Evolutionary conservation across 441 rosid species (phyloP).

Genomic region (Breynia disticha): DNA sequence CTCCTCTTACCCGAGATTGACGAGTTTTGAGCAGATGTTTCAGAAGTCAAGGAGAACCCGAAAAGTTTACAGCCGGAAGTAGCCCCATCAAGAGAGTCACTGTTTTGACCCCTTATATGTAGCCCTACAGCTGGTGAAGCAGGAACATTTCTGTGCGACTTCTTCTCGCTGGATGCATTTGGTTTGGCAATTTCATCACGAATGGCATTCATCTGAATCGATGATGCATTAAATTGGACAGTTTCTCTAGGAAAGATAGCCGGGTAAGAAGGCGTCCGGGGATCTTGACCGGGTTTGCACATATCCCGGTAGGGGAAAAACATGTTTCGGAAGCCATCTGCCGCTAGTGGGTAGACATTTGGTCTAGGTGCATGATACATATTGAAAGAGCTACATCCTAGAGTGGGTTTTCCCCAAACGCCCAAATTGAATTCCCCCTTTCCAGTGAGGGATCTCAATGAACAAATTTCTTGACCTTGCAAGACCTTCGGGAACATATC

Average conservation of each 20-base stretch:
- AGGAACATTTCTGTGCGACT: constrained; percentile 26
- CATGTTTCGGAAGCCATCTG: constrained; percentile 27
- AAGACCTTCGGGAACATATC: constrained; percentile 74
- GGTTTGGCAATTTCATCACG: constrained; percentile 33
- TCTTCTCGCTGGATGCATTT: constrained; percentile 30
- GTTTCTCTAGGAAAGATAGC: constrained; percentile 37
- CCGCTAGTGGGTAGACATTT: constrained; percentile 37
- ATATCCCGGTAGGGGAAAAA: constrained; percentile 36
- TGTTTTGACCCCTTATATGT: constrained; percentile 30
- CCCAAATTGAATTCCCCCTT: constrained; percentile 45
- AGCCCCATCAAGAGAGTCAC: constrained; percentile 25
- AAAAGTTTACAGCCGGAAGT: constrained; percentile 67
- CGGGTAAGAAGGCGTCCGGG: constrained; percentile 22
- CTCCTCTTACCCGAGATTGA: constrained; percentile 81
- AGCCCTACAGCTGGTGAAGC: constrained; percentile 28
- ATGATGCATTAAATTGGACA: constrained; percentile 25
- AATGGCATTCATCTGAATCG: constrained; percentile 18
- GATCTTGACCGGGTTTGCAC: constrained; percentile 27
- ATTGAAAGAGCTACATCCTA: constrained; percentile 36
- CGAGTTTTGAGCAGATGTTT: constrained; percentile 35
- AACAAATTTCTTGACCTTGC: constrained; percentile 98
- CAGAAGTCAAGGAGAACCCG: constrained; percentile 69
- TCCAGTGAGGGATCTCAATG: constrained; percentile 51
- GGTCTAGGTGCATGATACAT: constrained; percentile 41
- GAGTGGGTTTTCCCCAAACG: constrained; percentile 39